phyloP scores from a whole-genome alignment of 176 grass and related monocot genomes.

The Carex pumila region DNA sequence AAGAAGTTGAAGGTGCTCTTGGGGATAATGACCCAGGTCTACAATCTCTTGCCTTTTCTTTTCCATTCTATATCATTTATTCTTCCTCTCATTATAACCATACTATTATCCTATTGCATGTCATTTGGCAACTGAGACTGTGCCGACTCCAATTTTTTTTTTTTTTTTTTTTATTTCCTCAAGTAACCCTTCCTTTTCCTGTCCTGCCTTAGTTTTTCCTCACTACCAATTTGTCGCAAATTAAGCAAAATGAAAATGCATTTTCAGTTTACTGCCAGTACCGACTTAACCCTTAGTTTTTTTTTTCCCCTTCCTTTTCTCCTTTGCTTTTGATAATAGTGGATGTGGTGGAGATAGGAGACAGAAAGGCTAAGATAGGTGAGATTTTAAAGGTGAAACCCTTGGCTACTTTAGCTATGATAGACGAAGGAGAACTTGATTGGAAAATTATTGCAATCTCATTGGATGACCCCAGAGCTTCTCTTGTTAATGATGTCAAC shows the following conservation, averaged over 20 bases:
- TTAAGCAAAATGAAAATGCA: background rate
- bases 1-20: constrained; percentile 84
- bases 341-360: constrained; percentile 98
- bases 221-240: background rate
- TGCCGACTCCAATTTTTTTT: background rate
- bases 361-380: constrained; percentile 70
- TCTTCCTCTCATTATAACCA: background rate
- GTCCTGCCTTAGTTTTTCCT: background rate
- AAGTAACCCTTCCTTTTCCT: background rate
- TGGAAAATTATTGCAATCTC: constrained; percentile 99
- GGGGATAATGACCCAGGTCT: constrained; percentile 97
- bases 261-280: background rate
- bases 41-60: background rate
- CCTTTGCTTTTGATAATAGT: constrained; percentile 36
- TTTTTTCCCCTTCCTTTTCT: background rate
- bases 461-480: constrained; percentile 93
- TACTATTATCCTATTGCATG: background rate
- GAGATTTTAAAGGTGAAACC: constrained; percentile 96
- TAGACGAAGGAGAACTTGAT: constrained; percentile 95
- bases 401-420: constrained; percentile 96
- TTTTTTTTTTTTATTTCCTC: too few species aligned
- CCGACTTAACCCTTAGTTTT: background rate
- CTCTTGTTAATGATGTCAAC: constrained; percentile 86
- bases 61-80: background rate
- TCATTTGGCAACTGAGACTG: background rate